phyloP scores from a whole-genome alignment of 1,284 basidiomycete genomes.

The Mycosarcoma mackinlayi region DNA sequence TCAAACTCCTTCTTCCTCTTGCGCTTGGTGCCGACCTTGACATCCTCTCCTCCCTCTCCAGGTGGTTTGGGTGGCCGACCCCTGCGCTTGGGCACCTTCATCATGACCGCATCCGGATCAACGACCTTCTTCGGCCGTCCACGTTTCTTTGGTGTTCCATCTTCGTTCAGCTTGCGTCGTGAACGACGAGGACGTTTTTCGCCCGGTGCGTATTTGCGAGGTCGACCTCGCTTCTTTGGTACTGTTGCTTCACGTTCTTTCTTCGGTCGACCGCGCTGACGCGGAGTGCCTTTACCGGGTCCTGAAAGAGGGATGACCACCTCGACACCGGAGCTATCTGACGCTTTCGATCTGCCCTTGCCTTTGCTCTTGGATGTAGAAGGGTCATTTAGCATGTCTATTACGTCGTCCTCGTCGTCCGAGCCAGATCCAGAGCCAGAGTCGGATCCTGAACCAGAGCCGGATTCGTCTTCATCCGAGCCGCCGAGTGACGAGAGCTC shows the following conservation, averaged over 20 bases:
- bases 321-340: conserved; percentile 10
- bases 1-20: conserved; percentile 44
- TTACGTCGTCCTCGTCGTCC: conserved; percentile 35
- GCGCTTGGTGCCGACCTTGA: conserved; percentile 4
- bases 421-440: conserved; percentile 19
- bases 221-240: conserved; percentile 46
- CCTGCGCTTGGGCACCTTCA: conserved; percentile 39
- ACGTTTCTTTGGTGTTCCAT: conserved; percentile 35
- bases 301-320: conserved; percentile 28
- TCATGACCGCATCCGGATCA: conserved; percentile 32
- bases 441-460: conserved; percentile 12
- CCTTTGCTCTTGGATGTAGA: conserved; percentile 1
- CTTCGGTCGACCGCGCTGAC: conserved; percentile 36
- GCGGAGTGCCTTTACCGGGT: conserved; percentile 9
- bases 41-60: conserved; percentile 10
- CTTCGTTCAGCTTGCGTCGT: conserved; percentile 37
- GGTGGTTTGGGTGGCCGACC: conserved; percentile 34
- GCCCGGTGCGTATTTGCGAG: conserved; percentile 37
- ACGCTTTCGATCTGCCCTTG: conserved; percentile 5
- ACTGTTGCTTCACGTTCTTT: conserved; percentile 21
- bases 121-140: conserved; percentile 42
- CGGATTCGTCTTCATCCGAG: conserved; percentile 28
- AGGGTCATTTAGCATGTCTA: conserved; percentile 38
- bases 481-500: conserved; percentile 44
- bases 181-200: conserved; percentile 26